Evolutionary conservation across 23 red algal species (phyloP), one percentile per base, ranked within the genome.

Genomic region (Gracilaria gracilis): DNA sequence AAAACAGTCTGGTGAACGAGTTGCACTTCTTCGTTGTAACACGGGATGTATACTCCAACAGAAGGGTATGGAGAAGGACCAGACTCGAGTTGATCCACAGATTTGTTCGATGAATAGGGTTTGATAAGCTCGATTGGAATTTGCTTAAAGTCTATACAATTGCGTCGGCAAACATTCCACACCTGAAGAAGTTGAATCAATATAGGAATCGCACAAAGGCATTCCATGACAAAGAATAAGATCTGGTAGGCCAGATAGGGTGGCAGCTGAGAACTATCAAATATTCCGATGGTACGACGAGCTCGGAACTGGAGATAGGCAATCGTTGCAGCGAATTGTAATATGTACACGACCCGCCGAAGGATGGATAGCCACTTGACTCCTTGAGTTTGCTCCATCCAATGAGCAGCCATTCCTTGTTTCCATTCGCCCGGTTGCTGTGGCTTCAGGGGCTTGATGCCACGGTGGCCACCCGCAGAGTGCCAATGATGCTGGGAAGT

Each of bases 1-100:
- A 73, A 32, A 23, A 92, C 75, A 25, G 79, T 83, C 6, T 42
- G 42, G n/a, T 36, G 61, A 2, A 92, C 86, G 11, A 92, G 88
- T 40, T 36, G 7, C 19, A 74, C 28, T 15, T 54, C 21, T 61
- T 92, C 88, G 46, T 92, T 83, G 66, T 92, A 92, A 50, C 88
- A 92, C 39, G 88, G 88, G 12, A 92, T 82, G 55, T 46, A 74
- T 12, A 92, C 61, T 12, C 15, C 88, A 34, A 92, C 44, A 34
- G 88, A 69, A 2, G 88, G 79, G 66, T 37, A 83, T 2, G 36
- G 24, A 5, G 20, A 15, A 2, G 31, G 46, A 21, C 65, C 51
- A 9, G 36, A 27, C 20, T 5, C 21, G 16, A 46, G 42, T 46
- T 46, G 42, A 46, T 46, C 42, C 42, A 11, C 42, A 46, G 76